A percentile compares a stretch with the other conserved stretches of the same genome.
phyloP scores from a whole-genome alignment of 441 rosid species.

The Eruca vesicaria region DNA sequence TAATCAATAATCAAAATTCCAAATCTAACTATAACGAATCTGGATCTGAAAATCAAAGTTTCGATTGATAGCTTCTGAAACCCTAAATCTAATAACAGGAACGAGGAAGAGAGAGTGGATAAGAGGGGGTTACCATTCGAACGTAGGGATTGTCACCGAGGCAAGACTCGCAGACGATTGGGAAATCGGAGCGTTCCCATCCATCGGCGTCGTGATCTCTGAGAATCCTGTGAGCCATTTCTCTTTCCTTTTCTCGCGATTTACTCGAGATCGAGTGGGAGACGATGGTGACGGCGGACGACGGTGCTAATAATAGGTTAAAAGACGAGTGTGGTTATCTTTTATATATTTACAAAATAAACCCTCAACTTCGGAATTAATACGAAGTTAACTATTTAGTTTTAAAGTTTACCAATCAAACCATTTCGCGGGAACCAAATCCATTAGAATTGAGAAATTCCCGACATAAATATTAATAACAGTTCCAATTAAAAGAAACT shows the following conservation, averaged over 20 bases:
- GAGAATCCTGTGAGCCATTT: conserved; percentile 80
- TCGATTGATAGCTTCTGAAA: neutral
- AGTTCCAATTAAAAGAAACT: neutral
- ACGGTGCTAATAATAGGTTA: neutral
- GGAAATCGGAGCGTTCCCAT: conserved; percentile 93
- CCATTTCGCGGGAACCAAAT: neutral
- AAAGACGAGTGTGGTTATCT: neutral
- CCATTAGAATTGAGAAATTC: too few relatives aligned
- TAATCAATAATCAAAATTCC: too few relatives aligned
- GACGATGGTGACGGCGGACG: neutral
- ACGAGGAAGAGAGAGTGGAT: conserved; percentile 2
- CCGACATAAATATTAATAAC: too few relatives aligned
- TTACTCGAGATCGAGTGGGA: neutral
- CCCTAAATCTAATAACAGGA: neutral
- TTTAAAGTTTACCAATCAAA: neutral
- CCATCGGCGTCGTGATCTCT: conserved; percentile 93
- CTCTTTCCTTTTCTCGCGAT: neutral
- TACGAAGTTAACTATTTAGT: neutral
- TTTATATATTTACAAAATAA: neutral
- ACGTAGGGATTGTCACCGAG: conserved; percentile 97
- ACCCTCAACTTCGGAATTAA: neutral
- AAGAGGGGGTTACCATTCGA: conserved; percentile 63
- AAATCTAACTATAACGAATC: neutral
- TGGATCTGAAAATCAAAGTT: neutral
- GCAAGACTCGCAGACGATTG: conserved; percentile 94